These are phyloP conservation scores for Ciborinia camelliae DNA, from an alignment of 2,329 filamentous ascomycete genomes.

Conservation along the genomic window DNA sequence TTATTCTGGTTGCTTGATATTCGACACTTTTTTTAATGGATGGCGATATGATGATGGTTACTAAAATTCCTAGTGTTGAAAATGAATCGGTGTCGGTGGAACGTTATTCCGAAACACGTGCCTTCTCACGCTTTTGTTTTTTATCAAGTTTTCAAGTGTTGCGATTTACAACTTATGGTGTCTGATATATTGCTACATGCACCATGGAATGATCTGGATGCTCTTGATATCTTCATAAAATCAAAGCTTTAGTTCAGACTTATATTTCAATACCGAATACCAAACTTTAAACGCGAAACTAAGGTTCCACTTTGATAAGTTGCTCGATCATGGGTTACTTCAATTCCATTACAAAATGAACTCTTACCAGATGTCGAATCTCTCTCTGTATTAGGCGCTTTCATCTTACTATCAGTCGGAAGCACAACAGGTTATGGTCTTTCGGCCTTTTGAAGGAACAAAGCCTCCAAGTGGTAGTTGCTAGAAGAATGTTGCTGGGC, in stretches of 20 bases:
- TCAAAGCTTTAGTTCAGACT: neutral
- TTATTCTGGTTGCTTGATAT: neutral
- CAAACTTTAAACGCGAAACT: too few relatives aligned
- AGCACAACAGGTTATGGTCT: neutral
- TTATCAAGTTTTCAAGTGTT: neutral
- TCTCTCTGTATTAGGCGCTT: neutral
- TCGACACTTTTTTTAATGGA: conserved; percentile 10
- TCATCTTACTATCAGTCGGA: too few relatives aligned
- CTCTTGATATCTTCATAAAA: neutral
- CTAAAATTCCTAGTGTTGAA: conserved; percentile 13
- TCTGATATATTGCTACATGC: neutral
- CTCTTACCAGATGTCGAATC: neutral
- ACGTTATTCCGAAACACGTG: neutral
- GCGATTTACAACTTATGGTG: neutral
- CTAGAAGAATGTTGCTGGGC: neutral
- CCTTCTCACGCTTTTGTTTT: neutral
- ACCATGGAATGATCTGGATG: neutral
- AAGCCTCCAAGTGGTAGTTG: neutral
- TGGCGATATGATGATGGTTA: conserved; percentile 18
- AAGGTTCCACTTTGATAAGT: neutral
- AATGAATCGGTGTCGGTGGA: neutral
- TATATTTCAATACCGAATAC: neutral
- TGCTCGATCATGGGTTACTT: neutral
- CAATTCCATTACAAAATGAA: neutral
- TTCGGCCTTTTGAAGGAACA: neutral